Base-by-base conservation (phyloP, 768 basidiomycete species). In the Panellus pusillus region DNA sequence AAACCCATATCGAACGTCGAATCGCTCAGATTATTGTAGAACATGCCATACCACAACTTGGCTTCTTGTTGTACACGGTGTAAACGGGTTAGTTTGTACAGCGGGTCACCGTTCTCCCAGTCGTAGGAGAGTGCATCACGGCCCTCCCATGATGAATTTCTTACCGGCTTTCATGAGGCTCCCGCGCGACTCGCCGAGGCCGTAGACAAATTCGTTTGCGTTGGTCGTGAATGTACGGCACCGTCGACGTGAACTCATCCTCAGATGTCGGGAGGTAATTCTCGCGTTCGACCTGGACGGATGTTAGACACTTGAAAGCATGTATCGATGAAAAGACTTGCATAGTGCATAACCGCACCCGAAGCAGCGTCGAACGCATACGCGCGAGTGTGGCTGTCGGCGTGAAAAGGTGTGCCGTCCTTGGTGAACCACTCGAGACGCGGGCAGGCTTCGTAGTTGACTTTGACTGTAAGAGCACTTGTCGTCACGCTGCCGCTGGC, bases 1-100 rank as follows among this genome's bases (percentile, higher is more conserved):
- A 20, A 36, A 54, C 57, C 58, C 42, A 55, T 44, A 18, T 61
- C 59, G 29, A 61, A 47, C 5, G 27, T 42, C 8, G 59, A 61
- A 41, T 56, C 55, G 40, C 55, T 61, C 47, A 61, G 51, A 24
- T 57, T 61, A 48, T 61, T 61, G 31, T 61, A 61, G 42, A 57
- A 61, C 14, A 61, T 61, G 2, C 59, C 59, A 15, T 61, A 46
- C 59, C 59, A 61, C 3, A 61, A 18, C 14, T 50, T 61, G 35
- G 59, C 57, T 45, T 51, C 28, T 61, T 61, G 52, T 61, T 61
- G 41, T 61, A 61, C 4, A 61, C 59, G 2, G 59, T 61, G 38
- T 56, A 61, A 45, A 61, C 17, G 59, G 59, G 49, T 57, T 56
- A 61, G 24, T 31, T 61, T 61, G 49, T 61, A 61, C 12, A 61